Evolutionary conservation across 306 rosid species (phyloP).

Genomic region (Calophaca sinica): DNA sequence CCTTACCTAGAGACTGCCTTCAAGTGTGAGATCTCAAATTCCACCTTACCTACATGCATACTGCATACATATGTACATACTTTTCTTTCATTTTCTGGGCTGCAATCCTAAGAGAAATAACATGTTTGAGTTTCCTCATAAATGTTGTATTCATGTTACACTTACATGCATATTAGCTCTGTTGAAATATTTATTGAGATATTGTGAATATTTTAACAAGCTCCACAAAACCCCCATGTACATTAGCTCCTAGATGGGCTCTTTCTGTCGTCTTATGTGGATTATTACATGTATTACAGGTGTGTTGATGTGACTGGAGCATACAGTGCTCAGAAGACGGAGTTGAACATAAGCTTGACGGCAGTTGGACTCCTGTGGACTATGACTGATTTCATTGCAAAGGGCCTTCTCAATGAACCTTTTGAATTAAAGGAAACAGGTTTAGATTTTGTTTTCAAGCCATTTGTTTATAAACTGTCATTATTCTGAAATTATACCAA

Average conservation of each 20-base stretch:
- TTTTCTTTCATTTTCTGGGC: conserved; percentile 28
- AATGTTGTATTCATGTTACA: conserved; percentile 17
- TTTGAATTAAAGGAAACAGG: conserved; percentile 70
- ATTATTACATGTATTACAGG: conserved; percentile 61
- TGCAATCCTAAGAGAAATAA: background rate
- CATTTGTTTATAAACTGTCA: conserved; percentile 7
- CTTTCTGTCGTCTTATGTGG: conserved; percentile 31
- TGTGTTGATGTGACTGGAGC: conserved; percentile 96
- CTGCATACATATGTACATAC: background rate
- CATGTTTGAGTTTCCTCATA: background rate
- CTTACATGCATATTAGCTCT: background rate
- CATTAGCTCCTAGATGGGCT: background rate
- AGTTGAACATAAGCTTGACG: conserved; percentile 94
- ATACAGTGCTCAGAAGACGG: conserved; percentile 95
- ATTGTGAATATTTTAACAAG: no score
- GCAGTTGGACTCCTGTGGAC: conserved; percentile 96
- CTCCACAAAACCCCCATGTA: no score
- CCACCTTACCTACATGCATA: background rate
- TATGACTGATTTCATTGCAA: conserved; percentile 92
- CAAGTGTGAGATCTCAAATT: conserved; percentile 72
- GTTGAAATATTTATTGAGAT: no score
- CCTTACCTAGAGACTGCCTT: conserved; percentile 85
- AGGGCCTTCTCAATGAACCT: conserved; percentile 66
- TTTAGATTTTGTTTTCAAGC: conserved; percentile 48
- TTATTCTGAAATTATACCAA: conserved; percentile 23